A percentile compares a stretch with the other conserved stretches of the same genome.
phyloP scores from a whole-genome alignment of 371 early-diverging fungal species.

The Batkoa obscura region DNA sequence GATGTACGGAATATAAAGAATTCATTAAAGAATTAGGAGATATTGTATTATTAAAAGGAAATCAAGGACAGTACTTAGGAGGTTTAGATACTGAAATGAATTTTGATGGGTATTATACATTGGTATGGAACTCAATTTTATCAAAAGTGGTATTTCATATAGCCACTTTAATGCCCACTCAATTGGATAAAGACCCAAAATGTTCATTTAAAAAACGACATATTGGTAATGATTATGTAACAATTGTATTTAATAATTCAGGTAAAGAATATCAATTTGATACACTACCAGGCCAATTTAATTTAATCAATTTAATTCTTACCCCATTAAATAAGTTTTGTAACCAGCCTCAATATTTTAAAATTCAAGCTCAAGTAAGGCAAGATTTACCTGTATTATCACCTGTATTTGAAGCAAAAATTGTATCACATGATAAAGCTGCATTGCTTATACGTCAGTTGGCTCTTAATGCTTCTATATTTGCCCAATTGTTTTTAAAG shows the following conservation, averaged over 20 bases:
- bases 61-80: constrained; percentile 55
- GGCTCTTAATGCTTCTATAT: constrained; percentile 75
- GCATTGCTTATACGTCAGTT: constrained; percentile 65
- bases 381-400: constrained; percentile 71
- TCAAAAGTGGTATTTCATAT: constrained; percentile 80
- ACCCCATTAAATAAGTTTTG: constrained; percentile 16
- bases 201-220: constrained; percentile 79
- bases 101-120: constrained; percentile 65
- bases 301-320: constrained; percentile 80
- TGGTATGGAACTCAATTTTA: constrained; percentile 70
- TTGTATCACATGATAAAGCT: constrained; percentile 57
- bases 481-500: constrained; percentile 63
- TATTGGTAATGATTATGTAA: constrained; percentile 90
- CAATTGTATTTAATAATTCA: constrained; percentile 82
- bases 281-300: constrained; percentile 84
- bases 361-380: constrained; percentile 45
- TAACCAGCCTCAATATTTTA: constrained; percentile 26
- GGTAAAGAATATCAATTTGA: constrained; percentile 64
- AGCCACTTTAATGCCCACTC: constrained; percentile 84
- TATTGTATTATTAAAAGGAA: constrained; percentile 41
- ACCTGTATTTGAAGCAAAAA: constrained; percentile 54
- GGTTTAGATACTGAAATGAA: constrained; percentile 72
- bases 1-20: constrained; percentile 62
- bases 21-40: constrained; percentile 67
- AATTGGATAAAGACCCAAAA: constrained; percentile 41